Conservation (phyloP, 1,139 yeast species). For the Saccharomyces hybrid region DNA sequence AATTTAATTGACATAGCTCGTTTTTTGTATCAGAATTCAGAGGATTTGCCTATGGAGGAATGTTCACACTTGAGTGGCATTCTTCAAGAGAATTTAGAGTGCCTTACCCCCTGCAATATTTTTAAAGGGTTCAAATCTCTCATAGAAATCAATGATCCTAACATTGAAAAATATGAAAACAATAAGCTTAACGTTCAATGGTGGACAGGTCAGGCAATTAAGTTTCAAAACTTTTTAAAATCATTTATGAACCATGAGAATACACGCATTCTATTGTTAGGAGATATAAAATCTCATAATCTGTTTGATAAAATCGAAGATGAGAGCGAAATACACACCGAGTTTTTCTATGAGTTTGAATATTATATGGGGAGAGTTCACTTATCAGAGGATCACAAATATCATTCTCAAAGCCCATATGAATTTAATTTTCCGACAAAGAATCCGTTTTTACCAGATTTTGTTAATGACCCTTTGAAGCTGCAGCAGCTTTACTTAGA, state of each 20-base stretch:
- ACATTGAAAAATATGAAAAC: constrained; percentile 30
- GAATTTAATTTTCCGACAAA: constrained; percentile 10
- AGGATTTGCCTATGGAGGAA: constrained; percentile 40
- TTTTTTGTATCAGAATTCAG: constrained; percentile 36
- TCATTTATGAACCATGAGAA: constrained; percentile 28
- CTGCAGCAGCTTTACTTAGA: constrained; percentile 25
- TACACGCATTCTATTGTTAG: constrained; percentile 32
- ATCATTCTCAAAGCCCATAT: neutral
- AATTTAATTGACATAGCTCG: constrained; percentile 40
- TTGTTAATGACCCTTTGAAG: constrained; percentile 21
- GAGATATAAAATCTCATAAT: constrained; percentile 17
- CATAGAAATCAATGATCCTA: constrained; percentile 21
- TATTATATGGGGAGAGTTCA: constrained; percentile 22
- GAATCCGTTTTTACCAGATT: constrained; percentile 29
- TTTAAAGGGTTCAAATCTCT: constrained; percentile 37
- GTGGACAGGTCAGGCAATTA: constrained; percentile 37
- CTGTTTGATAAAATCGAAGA: constrained; percentile 3
- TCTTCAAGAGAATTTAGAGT: constrained; percentile 34
- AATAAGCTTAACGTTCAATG: constrained; percentile 27
- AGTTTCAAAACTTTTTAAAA: constrained; percentile 32
- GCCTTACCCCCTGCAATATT: constrained; percentile 34
- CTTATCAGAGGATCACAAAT: constrained; percentile 2
- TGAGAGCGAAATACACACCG: constrained; percentile 16
- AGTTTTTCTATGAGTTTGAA: constrained; percentile 34
- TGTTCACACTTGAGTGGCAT: constrained; percentile 33